Evolutionary conservation across 2,329 filamentous ascomycete genomes (phyloP).

Genomic region (Pleomassaria siparia): DNA sequence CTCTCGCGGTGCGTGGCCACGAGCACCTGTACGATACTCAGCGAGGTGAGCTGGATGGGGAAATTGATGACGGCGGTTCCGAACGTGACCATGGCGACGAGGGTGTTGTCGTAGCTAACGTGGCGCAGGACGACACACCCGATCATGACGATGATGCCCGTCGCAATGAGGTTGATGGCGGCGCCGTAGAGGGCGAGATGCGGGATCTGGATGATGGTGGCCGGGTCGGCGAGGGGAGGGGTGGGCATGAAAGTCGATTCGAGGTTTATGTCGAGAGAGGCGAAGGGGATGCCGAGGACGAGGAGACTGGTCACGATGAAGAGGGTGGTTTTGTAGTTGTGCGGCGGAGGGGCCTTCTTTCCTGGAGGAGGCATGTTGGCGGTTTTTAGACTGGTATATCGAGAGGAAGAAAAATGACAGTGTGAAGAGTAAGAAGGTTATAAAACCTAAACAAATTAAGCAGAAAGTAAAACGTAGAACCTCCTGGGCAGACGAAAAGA

Average conservation of each 20-base stretch:
- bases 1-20: slow-evolving; percentile 1
- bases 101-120: slow-evolving; percentile 5
- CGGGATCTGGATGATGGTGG: slow-evolving; percentile 4
- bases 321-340: slow-evolving; percentile 8
- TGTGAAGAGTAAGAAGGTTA: neutral
- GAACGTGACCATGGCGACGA: slow-evolving; percentile 6
- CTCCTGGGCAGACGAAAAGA: neutral
- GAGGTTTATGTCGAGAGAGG: slow-evolving; percentile 8
- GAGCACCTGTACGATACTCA: slow-evolving; percentile 8
- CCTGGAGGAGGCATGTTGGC: neutral
- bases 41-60: slow-evolving; percentile 7
- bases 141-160: slow-evolving; percentile 4
- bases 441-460: neutral
- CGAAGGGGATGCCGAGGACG: slow-evolving; percentile 8
- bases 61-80: slow-evolving; percentile 4
- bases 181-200: slow-evolving; percentile 11
- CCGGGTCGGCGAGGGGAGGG: neutral
- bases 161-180: slow-evolving; percentile 6
- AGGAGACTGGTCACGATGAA: slow-evolving; percentile 7
- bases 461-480: neutral
- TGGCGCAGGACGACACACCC: slow-evolving; percentile 8
- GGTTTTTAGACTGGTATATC: neutral
- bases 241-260: slow-evolving; percentile 6
- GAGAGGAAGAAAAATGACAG: neutral
- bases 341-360: slow-evolving; percentile 1